Conservation (phyloP, 805 yeast species). For the Peterozyma toletana region DNA sequence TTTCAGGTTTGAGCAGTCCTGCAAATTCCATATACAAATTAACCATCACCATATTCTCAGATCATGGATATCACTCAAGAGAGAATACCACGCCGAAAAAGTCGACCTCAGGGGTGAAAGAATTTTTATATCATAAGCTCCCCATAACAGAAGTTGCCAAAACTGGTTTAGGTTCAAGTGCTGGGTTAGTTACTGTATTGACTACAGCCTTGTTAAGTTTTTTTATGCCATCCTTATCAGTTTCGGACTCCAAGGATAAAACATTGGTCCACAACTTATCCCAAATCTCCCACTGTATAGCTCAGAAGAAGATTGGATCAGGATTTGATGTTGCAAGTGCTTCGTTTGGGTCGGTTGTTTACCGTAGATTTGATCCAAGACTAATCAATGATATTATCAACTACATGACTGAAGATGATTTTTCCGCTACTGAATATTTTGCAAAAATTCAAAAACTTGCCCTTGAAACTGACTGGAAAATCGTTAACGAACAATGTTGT, state of each 20-base stretch:
- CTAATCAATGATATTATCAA: conserved; percentile 33
- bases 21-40: conserved; percentile 14
- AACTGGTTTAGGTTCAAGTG: conserved; percentile 95
- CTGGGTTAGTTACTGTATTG: conserved; percentile 81
- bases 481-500: conserved; percentile 42
- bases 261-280: conserved; percentile 69
- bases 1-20: conserved; percentile 41
- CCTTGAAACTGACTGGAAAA: conserved; percentile 50
- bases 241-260: conserved; percentile 19
- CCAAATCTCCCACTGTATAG: conserved; percentile 86
- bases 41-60: conserved; percentile 66
- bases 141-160: conserved; percentile 73
- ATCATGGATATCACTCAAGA: conserved; percentile 85
- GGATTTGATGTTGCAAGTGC: conserved; percentile 98
- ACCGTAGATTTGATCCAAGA: conserved; percentile 64
- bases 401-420: conserved; percentile 8
- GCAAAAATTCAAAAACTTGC: conserved; percentile 26
- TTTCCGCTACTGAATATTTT: conserved; percentile 18
- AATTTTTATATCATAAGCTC: conserved; percentile 52
- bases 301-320: conserved; percentile 93
- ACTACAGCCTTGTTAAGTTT: conserved; percentile 59
- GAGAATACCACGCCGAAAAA: conserved; percentile 28
- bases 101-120: conserved; percentile 27
- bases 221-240: conserved; percentile 21
- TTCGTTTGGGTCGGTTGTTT: conserved; percentile 79